Evolutionary conservation across 371 early-diverging fungal species (phyloP).

Genomic region (Rhizopus delemar): DNA sequence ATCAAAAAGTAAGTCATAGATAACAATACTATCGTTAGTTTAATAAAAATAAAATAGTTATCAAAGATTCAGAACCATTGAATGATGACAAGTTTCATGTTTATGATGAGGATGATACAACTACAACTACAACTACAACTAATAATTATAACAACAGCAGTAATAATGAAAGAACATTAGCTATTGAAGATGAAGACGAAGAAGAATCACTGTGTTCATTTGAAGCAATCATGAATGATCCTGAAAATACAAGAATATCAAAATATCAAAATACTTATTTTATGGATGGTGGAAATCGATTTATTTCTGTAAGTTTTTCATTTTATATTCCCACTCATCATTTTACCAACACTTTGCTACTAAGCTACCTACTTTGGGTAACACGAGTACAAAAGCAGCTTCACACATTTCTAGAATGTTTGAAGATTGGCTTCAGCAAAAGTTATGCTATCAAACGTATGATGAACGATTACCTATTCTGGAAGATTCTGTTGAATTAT

Average conservation of each 20-base stretch:
- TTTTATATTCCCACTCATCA: not conserved
- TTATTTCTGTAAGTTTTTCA: slow-evolving; percentile 36
- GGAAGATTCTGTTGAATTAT: slow-evolving; percentile 39
- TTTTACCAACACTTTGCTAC: not conserved
- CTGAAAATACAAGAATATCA: slow-evolving; percentile 28
- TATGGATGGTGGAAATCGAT: slow-evolving; percentile 39
- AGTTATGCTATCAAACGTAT: slow-evolving; percentile 25
- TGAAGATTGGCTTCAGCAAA: slow-evolving; percentile 42
- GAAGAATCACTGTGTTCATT: slow-evolving; percentile 7
- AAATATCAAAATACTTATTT: slow-evolving; percentile 38
- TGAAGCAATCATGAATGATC: slow-evolving; percentile 28
- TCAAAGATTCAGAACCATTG: not conserved
- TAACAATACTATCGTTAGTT: too few species aligned
- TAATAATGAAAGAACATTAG: not conserved
- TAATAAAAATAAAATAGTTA: not conserved
- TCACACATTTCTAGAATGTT: slow-evolving; percentile 38
- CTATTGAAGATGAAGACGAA: slow-evolving; percentile 3
- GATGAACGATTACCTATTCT: slow-evolving; percentile 33
- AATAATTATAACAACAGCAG: slow-evolving; percentile 7
- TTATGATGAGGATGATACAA: slow-evolving; percentile 34
- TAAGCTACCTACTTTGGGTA: slow-evolving; percentile 39
- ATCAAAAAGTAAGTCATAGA: not conserved
- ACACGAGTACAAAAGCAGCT: slow-evolving; percentile 35
- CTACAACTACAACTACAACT: slow-evolving; percentile 30
- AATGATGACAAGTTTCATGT: slow-evolving; percentile 1